Percentiles rank a stretch among this genome's conserved stretches.
Conservation (phyloP, 805 yeast genomes). For the Wickerhamomyces rabaulensis region DNA sequence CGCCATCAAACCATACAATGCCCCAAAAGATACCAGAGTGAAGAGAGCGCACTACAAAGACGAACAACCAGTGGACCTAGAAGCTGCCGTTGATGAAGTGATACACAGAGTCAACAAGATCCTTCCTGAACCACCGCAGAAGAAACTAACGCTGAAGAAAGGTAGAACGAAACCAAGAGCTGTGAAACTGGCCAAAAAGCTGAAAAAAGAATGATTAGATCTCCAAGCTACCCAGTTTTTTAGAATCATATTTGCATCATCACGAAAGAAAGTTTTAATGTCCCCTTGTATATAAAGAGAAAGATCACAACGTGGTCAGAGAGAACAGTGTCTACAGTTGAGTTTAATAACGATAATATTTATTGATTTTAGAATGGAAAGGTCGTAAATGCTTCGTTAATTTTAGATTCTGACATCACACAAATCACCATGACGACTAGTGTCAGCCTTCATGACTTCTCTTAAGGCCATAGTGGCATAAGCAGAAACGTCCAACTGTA, state of each 20-base stretch:
- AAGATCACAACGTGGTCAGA: neutral
- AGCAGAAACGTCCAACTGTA: conserved; percentile 79
- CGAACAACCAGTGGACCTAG: neutral
- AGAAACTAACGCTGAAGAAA: conserved; percentile 2
- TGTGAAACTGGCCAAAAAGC: conserved; percentile 1
- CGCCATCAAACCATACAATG: neutral
- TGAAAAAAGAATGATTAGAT: neutral
- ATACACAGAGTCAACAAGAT: conserved; percentile 13
- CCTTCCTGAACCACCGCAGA: conserved; percentile 22
- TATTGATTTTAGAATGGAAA: neutral
- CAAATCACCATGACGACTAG: conserved; percentile 49
- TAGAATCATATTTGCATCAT: neutral
- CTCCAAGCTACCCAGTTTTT: neutral
- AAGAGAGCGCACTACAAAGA: neutral
- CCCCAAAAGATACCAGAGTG: neutral
- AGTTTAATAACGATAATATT: neutral
- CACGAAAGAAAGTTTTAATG: neutral
- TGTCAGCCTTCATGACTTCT: conserved; percentile 79
- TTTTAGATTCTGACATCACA: conserved; percentile 32
- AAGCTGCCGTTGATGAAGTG: conserved; percentile 9
- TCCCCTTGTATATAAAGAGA: neutral
- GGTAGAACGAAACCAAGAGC: conserved; percentile 9
- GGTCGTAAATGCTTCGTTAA: neutral
- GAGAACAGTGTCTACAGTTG: neutral
- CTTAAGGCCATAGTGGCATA: conserved; percentile 98